These are phyloP conservation scores for Teunomyces cretensis DNA, from an alignment of 805 yeast genomes.

Conservation along the genomic window DNA sequence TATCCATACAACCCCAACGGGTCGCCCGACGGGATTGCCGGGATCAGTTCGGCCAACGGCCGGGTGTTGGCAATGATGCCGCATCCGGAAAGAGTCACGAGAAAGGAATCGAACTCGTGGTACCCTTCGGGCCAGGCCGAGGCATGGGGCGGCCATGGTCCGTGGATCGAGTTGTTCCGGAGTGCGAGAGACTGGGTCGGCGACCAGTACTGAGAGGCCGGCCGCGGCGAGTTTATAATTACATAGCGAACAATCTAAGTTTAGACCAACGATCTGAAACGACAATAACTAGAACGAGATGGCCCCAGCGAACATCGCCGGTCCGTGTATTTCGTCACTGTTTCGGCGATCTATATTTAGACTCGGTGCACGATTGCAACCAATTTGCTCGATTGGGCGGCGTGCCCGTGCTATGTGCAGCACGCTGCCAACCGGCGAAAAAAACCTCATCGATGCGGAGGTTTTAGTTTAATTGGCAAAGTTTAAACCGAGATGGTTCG, in stretches of 20 bases:
- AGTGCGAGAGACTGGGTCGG: slow-evolving; percentile 95
- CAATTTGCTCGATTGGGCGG: too few species aligned
- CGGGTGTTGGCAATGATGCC: slow-evolving; percentile 99
- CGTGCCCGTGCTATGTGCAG: too few species aligned
- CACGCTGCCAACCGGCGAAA: too few species aligned
- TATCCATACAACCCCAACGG: slow-evolving; percentile 98
- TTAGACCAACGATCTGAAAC: not conserved
- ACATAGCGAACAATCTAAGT: not conserved
- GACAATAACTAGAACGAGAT: not conserved
- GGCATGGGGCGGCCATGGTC: slow-evolving; percentile 82
- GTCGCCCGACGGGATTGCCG: slow-evolving; percentile 89
- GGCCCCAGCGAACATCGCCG: too few species aligned
- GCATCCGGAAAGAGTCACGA: slow-evolving; percentile 93
- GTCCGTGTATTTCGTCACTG: too few species aligned
- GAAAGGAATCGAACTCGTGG: slow-evolving; percentile 89
- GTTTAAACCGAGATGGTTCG: too few species aligned
- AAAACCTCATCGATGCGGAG: too few species aligned
- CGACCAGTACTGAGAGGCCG: slow-evolving; percentile 24
- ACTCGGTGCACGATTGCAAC: too few species aligned
- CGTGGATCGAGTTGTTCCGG: slow-evolving; percentile 92
- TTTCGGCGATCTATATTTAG: too few species aligned
- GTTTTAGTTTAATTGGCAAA: too few species aligned
- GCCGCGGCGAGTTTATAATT: too few species aligned
- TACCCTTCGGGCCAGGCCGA: slow-evolving; percentile 63
- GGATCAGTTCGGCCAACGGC: slow-evolving; percentile 86